Conservation (phyloP, 495 filamentous ascomycete genomes). For the Aspergillus nanangensis region DNA sequence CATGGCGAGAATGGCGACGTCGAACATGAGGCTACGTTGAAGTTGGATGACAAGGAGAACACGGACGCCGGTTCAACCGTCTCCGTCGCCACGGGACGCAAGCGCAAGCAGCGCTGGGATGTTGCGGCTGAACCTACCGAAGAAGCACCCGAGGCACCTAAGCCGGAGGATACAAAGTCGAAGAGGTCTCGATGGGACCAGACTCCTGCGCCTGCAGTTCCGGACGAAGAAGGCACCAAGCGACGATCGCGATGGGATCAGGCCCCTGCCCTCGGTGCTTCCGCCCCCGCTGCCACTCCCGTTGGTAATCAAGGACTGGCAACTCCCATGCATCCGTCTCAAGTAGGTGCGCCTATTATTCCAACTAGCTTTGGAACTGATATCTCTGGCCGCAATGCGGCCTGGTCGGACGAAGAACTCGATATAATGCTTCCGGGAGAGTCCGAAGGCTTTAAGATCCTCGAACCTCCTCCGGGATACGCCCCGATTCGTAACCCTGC, state of each 20-base stretch:
- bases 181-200: slow-evolving; percentile 91
- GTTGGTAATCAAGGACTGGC: slow-evolving; percentile 76
- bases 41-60: slow-evolving; percentile 68
- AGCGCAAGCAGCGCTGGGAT: slow-evolving; percentile 95
- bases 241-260: slow-evolving; percentile 86
- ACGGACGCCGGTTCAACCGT: slow-evolving; percentile 65
- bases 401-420: slow-evolving; percentile 88
- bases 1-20: slow-evolving; percentile 54
- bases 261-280: slow-evolving; percentile 60
- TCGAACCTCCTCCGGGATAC: slow-evolving; percentile 91
- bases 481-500: slow-evolving; percentile 75
- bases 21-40: slow-evolving; percentile 69
- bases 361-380: slow-evolving; percentile 72
- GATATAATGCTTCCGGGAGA: slow-evolving; percentile 76
- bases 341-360: slow-evolving; percentile 50
- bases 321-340: slow-evolving; percentile 82
- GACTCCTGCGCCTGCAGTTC: slow-evolving; percentile 59
- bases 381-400: slow-evolving; percentile 70
- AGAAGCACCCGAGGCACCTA: slow-evolving; percentile 38
- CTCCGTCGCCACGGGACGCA: slow-evolving; percentile 57
- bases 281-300: slow-evolving; percentile 63
- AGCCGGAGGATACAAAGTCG: slow-evolving; percentile 52
- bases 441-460: slow-evolving; percentile 83
- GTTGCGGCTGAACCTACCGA: slow-evolving; percentile 49
- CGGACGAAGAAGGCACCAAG: slow-evolving; percentile 56